These are phyloP conservation scores for Candida suzukii DNA, from an alignment of 805 yeast species.

Conservation along the genomic window DNA sequence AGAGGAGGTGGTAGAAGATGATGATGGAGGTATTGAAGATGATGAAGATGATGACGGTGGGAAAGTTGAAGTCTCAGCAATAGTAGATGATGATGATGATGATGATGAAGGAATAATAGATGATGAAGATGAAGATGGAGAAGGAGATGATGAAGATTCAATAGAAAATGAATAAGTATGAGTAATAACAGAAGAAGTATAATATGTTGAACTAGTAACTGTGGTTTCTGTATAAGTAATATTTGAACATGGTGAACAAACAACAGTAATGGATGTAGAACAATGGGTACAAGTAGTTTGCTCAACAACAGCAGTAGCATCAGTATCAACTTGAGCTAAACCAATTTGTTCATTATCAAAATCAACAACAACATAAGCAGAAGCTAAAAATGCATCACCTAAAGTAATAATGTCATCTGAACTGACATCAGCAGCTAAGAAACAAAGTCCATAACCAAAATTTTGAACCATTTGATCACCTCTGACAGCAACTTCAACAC, in stretches of 20 bases:
- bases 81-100: conserved; percentile 1
- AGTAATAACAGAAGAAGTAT: neutral
- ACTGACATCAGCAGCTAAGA: conserved; percentile 10
- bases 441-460: conserved; percentile 11
- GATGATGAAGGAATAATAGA: neutral
- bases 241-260: conserved; percentile 11
- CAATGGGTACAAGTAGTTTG: conserved; percentile 9
- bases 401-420: conserved; percentile 29
- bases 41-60: conserved; percentile 3
- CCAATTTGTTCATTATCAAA: conserved; percentile 51
- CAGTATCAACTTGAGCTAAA: conserved; percentile 39
- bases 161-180: neutral
- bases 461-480: conserved; percentile 14
- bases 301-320: conserved; percentile 8
- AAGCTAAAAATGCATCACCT: conserved; percentile 61
- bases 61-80: neutral
- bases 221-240: conserved; percentile 7
- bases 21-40: neutral
- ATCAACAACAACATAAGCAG: conserved; percentile 61
- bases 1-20: neutral
- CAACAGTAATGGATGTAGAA: conserved; percentile 3
- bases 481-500: conserved; percentile 11
- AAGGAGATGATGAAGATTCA: conserved; percentile 1
- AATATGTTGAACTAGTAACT: conserved; percentile 3
- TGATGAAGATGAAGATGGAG: conserved; percentile 1